These are phyloP conservation scores for Noccaea caerulescens DNA, from an alignment of 345 rosid genomes.

Conservation along the genomic window DNA sequence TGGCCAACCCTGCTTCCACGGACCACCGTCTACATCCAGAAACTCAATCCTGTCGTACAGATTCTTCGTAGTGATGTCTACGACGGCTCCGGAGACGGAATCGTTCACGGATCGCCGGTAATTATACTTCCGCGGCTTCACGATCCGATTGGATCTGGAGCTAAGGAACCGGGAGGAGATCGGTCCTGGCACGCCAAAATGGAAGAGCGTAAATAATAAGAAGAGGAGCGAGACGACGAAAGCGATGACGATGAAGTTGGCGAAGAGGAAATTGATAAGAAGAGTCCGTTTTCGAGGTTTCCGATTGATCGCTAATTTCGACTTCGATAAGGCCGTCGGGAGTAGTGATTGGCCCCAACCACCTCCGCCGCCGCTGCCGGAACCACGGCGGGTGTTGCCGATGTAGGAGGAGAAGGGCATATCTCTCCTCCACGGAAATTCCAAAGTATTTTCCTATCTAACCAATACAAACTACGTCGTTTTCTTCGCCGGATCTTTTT, in stretches of 20 bases:
- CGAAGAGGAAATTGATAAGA: slow-evolving; percentile 64
- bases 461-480: slow-evolving; percentile 32
- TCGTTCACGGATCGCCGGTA: slow-evolving; percentile 40
- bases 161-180: slow-evolving; percentile 60
- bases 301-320: slow-evolving; percentile 59
- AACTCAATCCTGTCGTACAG: slow-evolving; percentile 92
- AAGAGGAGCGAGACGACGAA: slow-evolving; percentile 67
- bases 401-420: slow-evolving; percentile 84
- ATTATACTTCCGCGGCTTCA: slow-evolving; percentile 44
- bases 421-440: slow-evolving; percentile 14
- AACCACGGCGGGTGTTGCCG: slow-evolving; percentile 66
- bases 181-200: slow-evolving; percentile 77
- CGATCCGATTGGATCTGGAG: slow-evolving; percentile 46
- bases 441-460: neutral
- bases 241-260: slow-evolving; percentile 78
- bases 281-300: slow-evolving; percentile 68
- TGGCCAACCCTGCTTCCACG: slow-evolving; percentile 98
- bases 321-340: slow-evolving; percentile 52
- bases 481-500: neutral
- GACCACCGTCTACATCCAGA: slow-evolving; percentile 77
- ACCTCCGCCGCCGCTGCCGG: slow-evolving; percentile 44
- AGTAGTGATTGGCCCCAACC: slow-evolving; percentile 62
- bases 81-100: slow-evolving; percentile 51
- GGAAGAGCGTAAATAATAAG: slow-evolving; percentile 71
- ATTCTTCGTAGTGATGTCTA: slow-evolving; percentile 82